Percentiles rank a stretch among this genome's conserved stretches.
Evolutionary conservation across 2,329 filamentous ascomycete genomes (phyloP).

Genomic region (Alternaria gaisen): DNA sequence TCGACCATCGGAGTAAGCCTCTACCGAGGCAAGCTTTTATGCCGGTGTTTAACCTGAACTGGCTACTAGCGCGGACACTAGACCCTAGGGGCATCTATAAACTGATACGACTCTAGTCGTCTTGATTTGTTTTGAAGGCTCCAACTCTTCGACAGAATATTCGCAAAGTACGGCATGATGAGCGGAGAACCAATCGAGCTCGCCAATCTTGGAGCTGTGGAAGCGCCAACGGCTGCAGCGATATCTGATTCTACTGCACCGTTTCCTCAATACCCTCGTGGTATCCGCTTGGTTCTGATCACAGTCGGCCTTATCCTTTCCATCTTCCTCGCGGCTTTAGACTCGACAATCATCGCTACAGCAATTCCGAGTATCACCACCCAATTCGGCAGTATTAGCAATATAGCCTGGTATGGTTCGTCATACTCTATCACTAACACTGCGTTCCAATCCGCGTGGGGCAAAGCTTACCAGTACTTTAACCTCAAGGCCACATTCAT

Average conservation of each 20-base stretch:
- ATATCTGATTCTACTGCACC: too few relatives aligned
- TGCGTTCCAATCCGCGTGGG: constrained; percentile 57
- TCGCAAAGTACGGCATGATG: too few relatives aligned
- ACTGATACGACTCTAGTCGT: too few relatives aligned
- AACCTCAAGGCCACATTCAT: constrained; percentile 54
- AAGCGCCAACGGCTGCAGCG: too few relatives aligned
- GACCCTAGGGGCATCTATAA: too few relatives aligned
- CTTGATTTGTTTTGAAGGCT: too few relatives aligned
- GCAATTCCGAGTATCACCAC: constrained; percentile 51
- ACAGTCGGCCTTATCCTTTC: constrained; percentile 40
- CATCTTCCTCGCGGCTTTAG: constrained; percentile 40
- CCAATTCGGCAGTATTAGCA: constrained; percentile 46
- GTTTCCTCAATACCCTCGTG: too few relatives aligned
- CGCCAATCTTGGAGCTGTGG: too few relatives aligned
- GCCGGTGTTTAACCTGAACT: constrained; percentile 2
- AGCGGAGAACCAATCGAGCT: too few relatives aligned
- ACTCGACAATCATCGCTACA: constrained; percentile 47
- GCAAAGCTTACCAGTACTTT: constrained; percentile 59
- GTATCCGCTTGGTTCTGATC: constrained; percentile 25
- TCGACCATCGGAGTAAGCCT: constrained; percentile 1
- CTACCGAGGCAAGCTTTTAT: constrained; percentile 6
- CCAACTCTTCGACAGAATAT: too few relatives aligned
- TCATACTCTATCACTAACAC: constrained; percentile 57
- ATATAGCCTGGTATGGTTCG: constrained; percentile 50
- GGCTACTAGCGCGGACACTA: too few relatives aligned